Evolutionary conservation across 148 eudicot species (phyloP), one percentile per base, ranked within the genome.

Genomic region (Cornus controversa): DNA sequence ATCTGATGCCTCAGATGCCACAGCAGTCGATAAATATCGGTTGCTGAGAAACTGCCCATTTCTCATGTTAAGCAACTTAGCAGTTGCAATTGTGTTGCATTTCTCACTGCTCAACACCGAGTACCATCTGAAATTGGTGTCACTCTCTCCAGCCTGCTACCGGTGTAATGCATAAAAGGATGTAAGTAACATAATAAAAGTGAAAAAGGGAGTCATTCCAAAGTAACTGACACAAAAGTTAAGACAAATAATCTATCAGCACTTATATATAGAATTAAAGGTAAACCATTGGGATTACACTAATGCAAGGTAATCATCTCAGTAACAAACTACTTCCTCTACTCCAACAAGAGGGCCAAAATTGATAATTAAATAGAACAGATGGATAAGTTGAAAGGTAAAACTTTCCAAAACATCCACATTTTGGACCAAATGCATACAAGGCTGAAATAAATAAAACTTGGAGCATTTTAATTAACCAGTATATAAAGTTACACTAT

Each of bases 1-100:
- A 73, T 80, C 85, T 10, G 93, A 82, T 66, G 93, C 78, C 71
- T 90, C 91, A 72, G 96, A 89, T 27, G 90, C 94, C 50, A 97
- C 93, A 70, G 93, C 88, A 29, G 97, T 91, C 24, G 98, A 89
- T 84, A 88, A 94, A 64, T 60, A 84, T 63, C 97, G 87, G 14
- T 70, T 66, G 16, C 88, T 79, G 63, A 79, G 24, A 36, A 82
- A 78, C 64, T 76, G 50, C 57, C 63, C 82, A 76, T 78, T 91
- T 75, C 54, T 80, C 58, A 77, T 71, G 53, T 71, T 81, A 70
- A 84, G 78, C 58, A 79, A 73, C 70, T 67, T 71, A 23, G 54
- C 58, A 15, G 81, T 73, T 37, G 75, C 83, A 42, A 68, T 42
- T 24, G 74, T 10, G 36, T 78, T 78, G 74, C 87, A 67, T 50